Conservation (phyloP, 1,284 basidiomycete genomes). For the Ceratobasidium sp. region DNA sequence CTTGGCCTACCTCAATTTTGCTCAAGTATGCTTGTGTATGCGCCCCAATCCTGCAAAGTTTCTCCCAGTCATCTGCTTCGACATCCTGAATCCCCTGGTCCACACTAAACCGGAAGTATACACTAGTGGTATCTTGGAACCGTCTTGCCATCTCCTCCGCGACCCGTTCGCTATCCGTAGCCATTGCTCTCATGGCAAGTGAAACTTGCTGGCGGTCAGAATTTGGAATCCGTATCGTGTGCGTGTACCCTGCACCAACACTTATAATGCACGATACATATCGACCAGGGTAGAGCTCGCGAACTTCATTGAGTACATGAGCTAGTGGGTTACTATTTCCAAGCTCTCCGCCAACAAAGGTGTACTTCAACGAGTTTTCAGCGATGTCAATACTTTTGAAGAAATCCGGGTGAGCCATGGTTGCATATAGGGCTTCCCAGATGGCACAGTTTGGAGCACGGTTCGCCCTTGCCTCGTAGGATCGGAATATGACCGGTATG, state of each 20-base stretch:
- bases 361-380: neutral
- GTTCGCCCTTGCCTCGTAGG: slow-evolving; percentile 1
- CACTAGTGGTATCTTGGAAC: neutral
- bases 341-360: slow-evolving; percentile 25
- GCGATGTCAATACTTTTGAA: slow-evolving; percentile 27
- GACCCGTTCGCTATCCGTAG: slow-evolving; percentile 14
- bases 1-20: neutral
- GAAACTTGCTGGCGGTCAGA: neutral
- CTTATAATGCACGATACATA: neutral
- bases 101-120: slow-evolving; percentile 15
- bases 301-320: slow-evolving; percentile 17
- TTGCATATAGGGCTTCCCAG: slow-evolving; percentile 11
- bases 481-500: slow-evolving; percentile 9
- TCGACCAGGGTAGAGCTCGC: neutral
- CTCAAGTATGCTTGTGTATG: slow-evolving; percentile 18
- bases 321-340: slow-evolving; percentile 31
- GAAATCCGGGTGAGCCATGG: slow-evolving; percentile 21
- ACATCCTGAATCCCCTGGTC: slow-evolving; percentile 24
- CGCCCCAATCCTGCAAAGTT: no score
- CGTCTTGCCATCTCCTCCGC: slow-evolving; percentile 2
- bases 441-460: neutral
- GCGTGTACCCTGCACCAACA: slow-evolving; percentile 12
- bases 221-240: slow-evolving; percentile 2
- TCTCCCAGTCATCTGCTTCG: neutral
- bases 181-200: neutral